Conservation (phyloP, 2,329 filamentous ascomycete species). For the Calonectria pteridis region DNA sequence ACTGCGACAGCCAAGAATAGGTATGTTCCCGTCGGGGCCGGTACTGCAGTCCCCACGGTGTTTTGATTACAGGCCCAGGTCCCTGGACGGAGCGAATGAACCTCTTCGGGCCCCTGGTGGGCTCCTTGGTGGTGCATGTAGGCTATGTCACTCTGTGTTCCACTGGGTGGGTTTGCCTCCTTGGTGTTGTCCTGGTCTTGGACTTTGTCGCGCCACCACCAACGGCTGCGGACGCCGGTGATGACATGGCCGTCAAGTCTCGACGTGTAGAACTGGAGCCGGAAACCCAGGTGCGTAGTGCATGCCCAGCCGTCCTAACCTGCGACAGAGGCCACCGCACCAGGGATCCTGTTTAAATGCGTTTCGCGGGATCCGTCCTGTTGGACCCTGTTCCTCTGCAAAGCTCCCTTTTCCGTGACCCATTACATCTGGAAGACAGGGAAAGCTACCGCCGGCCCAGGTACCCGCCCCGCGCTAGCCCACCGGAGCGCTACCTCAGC, state of each 20-base stretch:
- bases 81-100: constrained; percentile 23
- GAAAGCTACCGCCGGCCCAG: not conserved
- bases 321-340: not conserved
- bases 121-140: constrained; percentile 17
- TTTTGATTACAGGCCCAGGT: constrained; percentile 26
- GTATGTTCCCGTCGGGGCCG: not conserved
- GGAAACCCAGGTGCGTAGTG: not conserved
- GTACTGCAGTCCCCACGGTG: constrained; percentile 3
- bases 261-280: constrained; percentile 11
- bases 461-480: constrained; percentile 1
- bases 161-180: constrained; percentile 14
- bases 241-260: constrained; percentile 17
- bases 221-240: constrained; percentile 13
- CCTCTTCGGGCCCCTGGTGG: constrained; percentile 19
- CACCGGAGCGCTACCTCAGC: not conserved
- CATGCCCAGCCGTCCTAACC: not conserved
- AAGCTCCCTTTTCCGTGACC: constrained; percentile 12
- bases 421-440: not conserved
- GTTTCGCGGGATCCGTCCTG: not conserved
- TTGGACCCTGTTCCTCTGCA: not conserved
- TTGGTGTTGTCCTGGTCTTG: constrained; percentile 12
- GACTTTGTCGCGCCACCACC: constrained; percentile 24
- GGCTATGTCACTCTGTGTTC: constrained; percentile 15
- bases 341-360: not conserved
- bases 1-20: not conserved